A percentile compares a stretch with the other conserved stretches of the same genome.
Conservation (phyloP, 257 asterid genomes). For the Solanum ossicruentum region DNA sequence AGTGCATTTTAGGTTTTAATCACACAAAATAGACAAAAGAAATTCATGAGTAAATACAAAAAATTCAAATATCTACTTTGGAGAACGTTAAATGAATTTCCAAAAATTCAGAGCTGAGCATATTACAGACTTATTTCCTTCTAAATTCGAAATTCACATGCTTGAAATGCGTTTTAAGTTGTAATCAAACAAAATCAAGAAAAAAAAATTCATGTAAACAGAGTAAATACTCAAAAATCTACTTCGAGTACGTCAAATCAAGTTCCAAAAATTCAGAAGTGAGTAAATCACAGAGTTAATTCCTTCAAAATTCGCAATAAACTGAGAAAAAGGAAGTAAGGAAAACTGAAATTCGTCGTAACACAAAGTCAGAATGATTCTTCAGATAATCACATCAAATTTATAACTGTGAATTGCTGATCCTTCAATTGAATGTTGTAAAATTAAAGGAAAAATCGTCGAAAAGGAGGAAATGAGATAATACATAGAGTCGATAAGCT, state of each 20-base stretch:
- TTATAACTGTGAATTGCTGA: neutral
- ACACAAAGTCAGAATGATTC: neutral
- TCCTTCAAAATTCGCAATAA: neutral
- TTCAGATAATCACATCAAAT: neutral
- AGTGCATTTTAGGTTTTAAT: neutral
- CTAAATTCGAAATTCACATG: neutral
- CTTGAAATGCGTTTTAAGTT: neutral
- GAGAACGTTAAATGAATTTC: neutral
- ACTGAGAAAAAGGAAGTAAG: too few relatives aligned
- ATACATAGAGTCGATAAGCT: slow-evolving; percentile 24
- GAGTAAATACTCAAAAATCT: neutral
- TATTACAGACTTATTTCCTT: neutral
- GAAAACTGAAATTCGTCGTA: neutral
- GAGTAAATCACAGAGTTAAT: neutral
- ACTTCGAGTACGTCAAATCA: neutral
- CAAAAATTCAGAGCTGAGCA: neutral
- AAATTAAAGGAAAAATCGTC: neutral
- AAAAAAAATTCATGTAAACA: neutral
- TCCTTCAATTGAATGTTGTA: neutral
- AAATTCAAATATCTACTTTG: neutral
- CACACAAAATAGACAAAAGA: neutral
- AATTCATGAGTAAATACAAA: neutral
- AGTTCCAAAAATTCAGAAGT: neutral
- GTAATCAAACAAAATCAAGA: neutral
- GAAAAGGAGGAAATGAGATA: neutral